Evolutionary conservation across 768 basidiomycete genomes (phyloP).

Genomic region (Boletus subparvulus): DNA sequence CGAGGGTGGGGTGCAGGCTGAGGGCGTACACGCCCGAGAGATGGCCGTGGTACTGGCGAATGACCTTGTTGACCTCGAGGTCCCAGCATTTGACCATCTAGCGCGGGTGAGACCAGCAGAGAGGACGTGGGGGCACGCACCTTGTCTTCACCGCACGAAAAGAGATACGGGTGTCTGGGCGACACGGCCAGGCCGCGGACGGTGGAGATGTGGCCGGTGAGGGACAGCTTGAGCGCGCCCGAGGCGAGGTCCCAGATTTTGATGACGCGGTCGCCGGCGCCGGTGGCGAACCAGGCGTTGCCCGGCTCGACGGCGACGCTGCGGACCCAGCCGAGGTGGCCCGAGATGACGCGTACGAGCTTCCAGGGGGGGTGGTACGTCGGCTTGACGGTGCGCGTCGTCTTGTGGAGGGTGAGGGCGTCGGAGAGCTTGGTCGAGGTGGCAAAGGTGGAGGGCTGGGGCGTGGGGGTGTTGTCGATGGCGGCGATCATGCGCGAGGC

Average conservation of each 20-base stretch:
- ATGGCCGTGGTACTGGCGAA: slow-evolving; percentile 98
- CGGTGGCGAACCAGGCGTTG: slow-evolving; percentile 98
- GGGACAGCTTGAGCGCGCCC: slow-evolving; percentile 93
- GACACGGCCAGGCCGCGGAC: slow-evolving; percentile 94
- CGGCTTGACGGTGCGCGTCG: slow-evolving; percentile 90
- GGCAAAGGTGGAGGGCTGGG: slow-evolving; percentile 37
- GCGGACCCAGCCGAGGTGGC: slow-evolving; percentile 97
- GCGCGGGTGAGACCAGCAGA: neutral
- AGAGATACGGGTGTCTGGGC: slow-evolving; percentile 91
- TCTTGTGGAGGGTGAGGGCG: slow-evolving; percentile 89
- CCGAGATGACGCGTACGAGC: slow-evolving; percentile 92
- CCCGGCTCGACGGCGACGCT: slow-evolving; percentile 96
- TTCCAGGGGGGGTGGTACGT: slow-evolving; percentile 97
- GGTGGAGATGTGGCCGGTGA: slow-evolving; percentile 97
- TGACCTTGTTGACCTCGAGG: slow-evolving; percentile 97
- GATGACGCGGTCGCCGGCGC: slow-evolving; percentile 96
- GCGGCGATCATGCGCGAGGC: slow-evolving; percentile 56
- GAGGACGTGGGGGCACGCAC: slow-evolving; percentile 39
- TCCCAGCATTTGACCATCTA: slow-evolving; percentile 99
- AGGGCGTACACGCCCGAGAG: slow-evolving; percentile 96
- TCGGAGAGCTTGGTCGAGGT: slow-evolving; percentile 73
- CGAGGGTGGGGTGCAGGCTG: slow-evolving; percentile 91
- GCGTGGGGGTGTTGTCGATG: slow-evolving; percentile 68
- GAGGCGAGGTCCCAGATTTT: slow-evolving; percentile 99
- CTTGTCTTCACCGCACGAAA: slow-evolving; percentile 98